Evolutionary conservation across 2,329 filamentous ascomycete genomes (phyloP), one percentile per base, ranked within the genome.

Genomic region (Zymoseptoria crescenta): DNA sequence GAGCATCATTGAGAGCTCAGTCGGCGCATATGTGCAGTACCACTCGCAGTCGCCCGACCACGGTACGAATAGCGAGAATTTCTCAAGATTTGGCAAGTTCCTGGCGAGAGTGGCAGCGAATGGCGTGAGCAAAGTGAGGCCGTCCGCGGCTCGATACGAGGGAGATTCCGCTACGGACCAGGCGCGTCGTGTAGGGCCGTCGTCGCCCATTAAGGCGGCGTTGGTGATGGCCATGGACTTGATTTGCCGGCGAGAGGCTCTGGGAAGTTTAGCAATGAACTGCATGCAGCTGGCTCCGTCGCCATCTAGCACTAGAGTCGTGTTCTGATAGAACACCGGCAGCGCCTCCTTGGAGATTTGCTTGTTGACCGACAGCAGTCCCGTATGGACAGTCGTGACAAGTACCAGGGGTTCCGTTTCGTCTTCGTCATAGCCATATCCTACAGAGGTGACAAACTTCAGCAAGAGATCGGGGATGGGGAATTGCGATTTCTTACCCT

Each of bases 1-100:
- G 49, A 57, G 55, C 45, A 60, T 45, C 24, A 60, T 56, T 9
- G 19, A 28, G 16, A 52, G 50, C 24, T 30, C 50, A n/a, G 19
- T 52, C 19, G 21, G 21, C 6, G 50, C 50, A 24, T 28, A 52
- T 28, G 19, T 28, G 24, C 50, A 52, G 24, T 52, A 52, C 19
- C 19, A 52, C 1, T 21, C 24, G 19, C 19, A 21, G 27, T 28
- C 24, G 50, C 50, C 50, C 16, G 19, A 21, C 1, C 19, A 21
- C 16, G 50, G 50, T 10, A 52, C 50, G 24, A 24, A 28, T 21
- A 52, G 24, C 16, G 24, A 52, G 19, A 52, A 8, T 28, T 52
- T 20, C 27, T 20, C 19, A 8, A 52, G 50, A n/a, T 16, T 52
- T 28, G 50, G 50, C 16, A 52, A 21, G 6, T 21, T 29, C n/a